These are phyloP conservation scores for Pugionium cornutum DNA, from an alignment of 345 rosid species.

Conservation along the genomic window DNA sequence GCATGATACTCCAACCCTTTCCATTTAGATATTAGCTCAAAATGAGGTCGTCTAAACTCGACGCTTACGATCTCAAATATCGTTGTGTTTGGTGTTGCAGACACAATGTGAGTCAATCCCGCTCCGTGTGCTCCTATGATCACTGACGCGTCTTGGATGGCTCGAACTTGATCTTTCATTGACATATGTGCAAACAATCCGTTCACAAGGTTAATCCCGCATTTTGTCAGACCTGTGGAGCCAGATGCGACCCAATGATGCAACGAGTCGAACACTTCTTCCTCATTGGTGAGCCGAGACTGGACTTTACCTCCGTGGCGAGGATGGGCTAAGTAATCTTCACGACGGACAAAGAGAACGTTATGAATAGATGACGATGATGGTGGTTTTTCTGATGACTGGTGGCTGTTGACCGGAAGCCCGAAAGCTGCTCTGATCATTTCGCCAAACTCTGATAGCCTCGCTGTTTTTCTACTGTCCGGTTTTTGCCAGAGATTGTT, in stretches of 20 bases:
- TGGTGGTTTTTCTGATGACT: conserved; percentile 44
- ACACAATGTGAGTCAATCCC: conserved; percentile 86
- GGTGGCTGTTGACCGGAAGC: conserved; percentile 58
- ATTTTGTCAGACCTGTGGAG: conserved; percentile 45
- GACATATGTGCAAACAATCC: conserved; percentile 92
- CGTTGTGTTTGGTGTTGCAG: conserved; percentile 80
- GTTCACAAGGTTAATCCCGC: conserved; percentile 76
- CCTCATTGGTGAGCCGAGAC: conserved; percentile 82
- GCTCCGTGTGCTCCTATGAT: conserved; percentile 97
- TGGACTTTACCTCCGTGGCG: conserved; percentile 81
- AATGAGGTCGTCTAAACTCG: conserved; percentile 73
- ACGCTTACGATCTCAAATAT: conserved; percentile 75
- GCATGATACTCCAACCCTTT: conserved; percentile 94
- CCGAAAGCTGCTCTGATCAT: conserved; percentile 85
- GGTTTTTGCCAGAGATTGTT: conserved; percentile 69
- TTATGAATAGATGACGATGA: conserved; percentile 42
- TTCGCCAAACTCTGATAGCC: conserved; percentile 90
- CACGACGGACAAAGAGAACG: conserved; percentile 86
- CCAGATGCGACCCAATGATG: conserved; percentile 54
- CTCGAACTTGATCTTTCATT: conserved; percentile 80
- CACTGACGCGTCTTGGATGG: conserved; percentile 92
- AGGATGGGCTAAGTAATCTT: conserved; percentile 93
- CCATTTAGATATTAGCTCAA: conserved; percentile 78
- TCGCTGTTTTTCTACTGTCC: conserved; percentile 60
- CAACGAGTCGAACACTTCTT: conserved; percentile 70